Base-by-base conservation (phyloP, 2,329 filamentous ascomycete genomes). In the Xylaria sp. region DNA sequence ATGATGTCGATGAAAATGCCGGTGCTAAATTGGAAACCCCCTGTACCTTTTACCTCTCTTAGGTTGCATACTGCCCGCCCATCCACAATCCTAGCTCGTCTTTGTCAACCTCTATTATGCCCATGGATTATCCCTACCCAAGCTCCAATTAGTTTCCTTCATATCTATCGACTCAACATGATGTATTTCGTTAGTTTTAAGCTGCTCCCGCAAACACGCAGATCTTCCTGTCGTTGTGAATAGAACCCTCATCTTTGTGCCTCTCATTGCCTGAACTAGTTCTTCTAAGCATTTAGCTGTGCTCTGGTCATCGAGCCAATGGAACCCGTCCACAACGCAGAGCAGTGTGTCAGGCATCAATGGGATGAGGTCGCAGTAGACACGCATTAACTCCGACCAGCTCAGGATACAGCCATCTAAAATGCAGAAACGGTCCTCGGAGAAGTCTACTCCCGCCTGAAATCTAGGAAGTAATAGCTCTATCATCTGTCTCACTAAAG, bases 141-240 rank as follows among this genome's bases (percentile, higher is more conserved):
- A 44, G 9, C 55, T 53, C 68, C 64, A 64, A 40, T 13, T 10
- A 18, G 23, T 16, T 5, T 29, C 64, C 35, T 44, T 55, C n/a
- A 54, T 42, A 23, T 67, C 60, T 2, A 25, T 27, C 21, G 44
- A 32, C 55, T 67, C 37, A 37, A 69, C 42, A 5, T n/a, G 25
- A 44, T 65, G n/a, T 27, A 21, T 67, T 29, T 69, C 68, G 10
- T 57, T 3, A 4, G 18, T 25, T 1, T 18, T 8, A 37, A 70
- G 35, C 9, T 70, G 57, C 23, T 60, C 47, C 35, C 57, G 59
- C n/a, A 70, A 58, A 27, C 65, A 70, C 18, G 54, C 29, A 13
- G 66, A 69, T 10, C 69, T 55, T 6, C 69, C 69, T 2, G 66
- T 71, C 12, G 66, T 71, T 13, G 63, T 64, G 27, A 69, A 59